Evolutionary conservation across 208 protist species (phyloP), one percentile per base, ranked within the genome.

Genomic region (Trypanosoma brucei): DNA sequence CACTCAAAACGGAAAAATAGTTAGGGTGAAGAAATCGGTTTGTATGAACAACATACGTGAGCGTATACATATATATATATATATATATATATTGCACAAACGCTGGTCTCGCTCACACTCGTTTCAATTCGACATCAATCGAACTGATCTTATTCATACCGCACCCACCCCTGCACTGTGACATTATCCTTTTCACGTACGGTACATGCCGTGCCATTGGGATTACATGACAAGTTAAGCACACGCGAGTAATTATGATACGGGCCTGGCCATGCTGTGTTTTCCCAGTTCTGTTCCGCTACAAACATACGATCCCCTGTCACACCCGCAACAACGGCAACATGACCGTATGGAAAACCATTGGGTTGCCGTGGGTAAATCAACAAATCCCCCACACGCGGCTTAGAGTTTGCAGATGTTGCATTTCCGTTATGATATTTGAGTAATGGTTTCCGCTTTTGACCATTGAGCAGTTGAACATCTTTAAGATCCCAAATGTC

Each of bases 251-350:
- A 63, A 55, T 74, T 74, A 36, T 69, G 52, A 34, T 63, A 62
- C 38, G 68, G 68, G 6, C 37, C 56, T 5, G 51, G 46, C 74
- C 78, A 83, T 13, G 13, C 33, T 37, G 34, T 5, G 59, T 90
- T 90, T 51, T 88, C 70, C 72, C 73, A 82, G 59, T 91, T 91
- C 50, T 91, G 81, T 60, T 91, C 78, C 3, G 68, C 84, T 4
- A 91, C 57, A 40, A 75, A 82, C 2, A 92, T 58, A 35, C 61
- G 52, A 60, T 81, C 83, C 62, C 78, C 72, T 9, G 55, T 60
- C n/a, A 42, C 79, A 7, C 68, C 72, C n/a, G 83, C 79, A 49
- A 92, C 72, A 7, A 92, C 75, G 45, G 82, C 81, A 34, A 74
- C 81, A 58, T 88, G 85, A 35, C 76, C 79, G n/a, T 71, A 45